Evolutionary conservation across 768 basidiomycete genomes (phyloP).

Genomic region (Leccinellum albellum): DNA sequence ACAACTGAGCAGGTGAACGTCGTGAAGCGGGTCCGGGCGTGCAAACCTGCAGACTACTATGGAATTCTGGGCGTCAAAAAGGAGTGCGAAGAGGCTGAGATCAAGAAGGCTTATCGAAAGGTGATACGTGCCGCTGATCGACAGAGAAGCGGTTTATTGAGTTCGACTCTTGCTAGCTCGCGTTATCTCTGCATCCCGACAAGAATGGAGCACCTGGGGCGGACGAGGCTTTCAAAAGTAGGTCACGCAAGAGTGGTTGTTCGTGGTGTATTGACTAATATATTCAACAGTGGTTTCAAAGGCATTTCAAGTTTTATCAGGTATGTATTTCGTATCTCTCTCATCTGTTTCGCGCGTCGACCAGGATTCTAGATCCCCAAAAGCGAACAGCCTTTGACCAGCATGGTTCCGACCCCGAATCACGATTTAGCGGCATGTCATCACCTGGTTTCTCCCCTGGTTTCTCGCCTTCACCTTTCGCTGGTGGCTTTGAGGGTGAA

Average conservation of each 20-base stretch:
- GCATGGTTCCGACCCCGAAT: conserved; percentile 86
- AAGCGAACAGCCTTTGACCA: conserved; percentile 86
- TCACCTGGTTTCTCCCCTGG: conserved; percentile 49
- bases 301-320: conserved; percentile 92
- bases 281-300: conserved; percentile 82
- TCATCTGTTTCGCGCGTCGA: conserved; percentile 3
- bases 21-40: conserved; percentile 80
- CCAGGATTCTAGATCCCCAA: conserved; percentile 58
- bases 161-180: conserved; percentile 49
- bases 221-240: conserved; percentile 97
- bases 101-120: conserved; percentile 97
- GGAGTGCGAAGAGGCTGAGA: conserved; percentile 78
- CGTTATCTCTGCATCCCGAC: conserved; percentile 85
- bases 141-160: conserved; percentile 7
- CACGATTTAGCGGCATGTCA: conserved; percentile 68
- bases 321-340: conserved; percentile 30
- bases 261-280: conserved; percentile 2
- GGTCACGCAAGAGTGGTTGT: conserved; percentile 26
- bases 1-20: conserved; percentile 78
- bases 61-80: conserved; percentile 79
- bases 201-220: conserved; percentile 98
- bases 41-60: conserved; percentile 90
- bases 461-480: conserved; percentile 50
- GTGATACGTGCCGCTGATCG: conserved; percentile 42
- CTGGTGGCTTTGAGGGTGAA: conserved; percentile 68